Evolutionary conservation across 352 stramenopile genomes (phyloP).

Genomic region (Phytophthora tubulina): DNA sequence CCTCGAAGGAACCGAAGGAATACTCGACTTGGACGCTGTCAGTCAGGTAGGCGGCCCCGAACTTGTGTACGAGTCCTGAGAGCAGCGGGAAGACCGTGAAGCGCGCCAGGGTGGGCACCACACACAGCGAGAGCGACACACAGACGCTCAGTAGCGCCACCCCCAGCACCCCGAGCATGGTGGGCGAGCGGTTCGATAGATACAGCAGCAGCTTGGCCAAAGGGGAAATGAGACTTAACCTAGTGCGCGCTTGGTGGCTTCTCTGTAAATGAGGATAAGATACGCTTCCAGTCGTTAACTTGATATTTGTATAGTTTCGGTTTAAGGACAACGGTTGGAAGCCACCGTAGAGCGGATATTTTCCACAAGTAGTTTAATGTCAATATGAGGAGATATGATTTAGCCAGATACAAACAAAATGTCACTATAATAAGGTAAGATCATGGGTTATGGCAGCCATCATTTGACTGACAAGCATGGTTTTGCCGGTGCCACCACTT

Average conservation of each 20-base stretch:
- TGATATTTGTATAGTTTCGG: neutral
- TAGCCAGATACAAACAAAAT: neutral
- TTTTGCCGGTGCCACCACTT: constrained; percentile 33
- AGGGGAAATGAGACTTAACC: too few relatives aligned
- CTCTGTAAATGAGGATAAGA: constrained; percentile 26
- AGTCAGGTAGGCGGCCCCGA: constrained; percentile 60
- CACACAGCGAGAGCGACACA: constrained; percentile 70
- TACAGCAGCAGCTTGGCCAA: constrained; percentile 44
- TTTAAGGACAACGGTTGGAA: constrained; percentile 8
- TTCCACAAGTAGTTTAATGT: neutral
- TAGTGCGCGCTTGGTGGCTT: constrained; percentile 10
- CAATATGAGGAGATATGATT: neutral
- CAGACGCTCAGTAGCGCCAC: constrained; percentile 63
- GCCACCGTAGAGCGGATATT: neutral
- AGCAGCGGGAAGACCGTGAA: constrained; percentile 70
- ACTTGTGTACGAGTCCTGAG: constrained; percentile 63
- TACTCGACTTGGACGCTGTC: constrained; percentile 65
- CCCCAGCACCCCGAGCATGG: constrained; percentile 54
- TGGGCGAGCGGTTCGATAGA: constrained; percentile 43
- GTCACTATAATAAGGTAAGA: too few relatives aligned
- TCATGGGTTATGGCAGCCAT: too few relatives aligned
- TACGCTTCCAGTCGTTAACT: constrained; percentile 18
- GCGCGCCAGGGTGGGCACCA: constrained; percentile 64
- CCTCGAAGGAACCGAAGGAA: constrained; percentile 55
- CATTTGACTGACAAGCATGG: neutral